Evolutionary conservation across 192 early-diverging fungal species (phyloP).

Genomic region (Kappamyces sp.): DNA sequence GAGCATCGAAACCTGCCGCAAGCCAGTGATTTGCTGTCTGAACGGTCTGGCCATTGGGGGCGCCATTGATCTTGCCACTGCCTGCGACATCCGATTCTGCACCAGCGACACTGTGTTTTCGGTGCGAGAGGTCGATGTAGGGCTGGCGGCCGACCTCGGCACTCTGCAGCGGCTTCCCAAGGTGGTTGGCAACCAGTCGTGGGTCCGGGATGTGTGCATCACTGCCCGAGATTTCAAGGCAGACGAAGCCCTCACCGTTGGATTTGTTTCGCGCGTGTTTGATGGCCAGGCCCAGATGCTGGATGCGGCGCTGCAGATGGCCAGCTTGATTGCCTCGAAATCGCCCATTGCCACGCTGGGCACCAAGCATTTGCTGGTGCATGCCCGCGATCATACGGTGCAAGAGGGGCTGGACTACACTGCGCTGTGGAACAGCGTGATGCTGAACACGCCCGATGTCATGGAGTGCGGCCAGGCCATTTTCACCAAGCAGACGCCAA

Average conservation of each 20-base stretch:
- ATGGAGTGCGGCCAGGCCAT: no score
- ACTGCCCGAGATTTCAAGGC: constrained; percentile 70
- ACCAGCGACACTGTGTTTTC: constrained; percentile 72
- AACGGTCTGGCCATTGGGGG: constrained; percentile 82
- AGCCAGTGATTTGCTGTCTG: constrained; percentile 84
- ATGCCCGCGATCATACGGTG: constrained; percentile 87
- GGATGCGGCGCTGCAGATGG: constrained; percentile 63
- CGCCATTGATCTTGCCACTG: constrained; percentile 79
- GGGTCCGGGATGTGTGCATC: constrained; percentile 85
- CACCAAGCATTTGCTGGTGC: constrained; percentile 84
- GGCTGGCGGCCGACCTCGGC: constrained; percentile 87
- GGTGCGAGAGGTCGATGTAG: constrained; percentile 91
- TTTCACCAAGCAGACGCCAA: no score
- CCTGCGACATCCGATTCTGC: constrained; percentile 87
- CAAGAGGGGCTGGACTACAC: constrained; percentile 83
- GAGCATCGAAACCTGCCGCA: constrained; percentile 75
- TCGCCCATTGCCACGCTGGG: constrained; percentile 80
- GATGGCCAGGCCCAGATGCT: constrained; percentile 29
- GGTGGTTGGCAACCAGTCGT: constrained; percentile 82
- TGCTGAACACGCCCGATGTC: constrained; percentile 60
- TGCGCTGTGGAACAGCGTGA: constrained; percentile 80
- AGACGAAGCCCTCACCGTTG: constrained; percentile 55
- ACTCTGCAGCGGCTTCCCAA: constrained; percentile 94
- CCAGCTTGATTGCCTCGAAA: constrained; percentile 74
- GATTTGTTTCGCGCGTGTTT: constrained; percentile 54